Evolutionary conservation across 129 eudicot genomes (phyloP).

Genomic region (Silybum marianum): DNA sequence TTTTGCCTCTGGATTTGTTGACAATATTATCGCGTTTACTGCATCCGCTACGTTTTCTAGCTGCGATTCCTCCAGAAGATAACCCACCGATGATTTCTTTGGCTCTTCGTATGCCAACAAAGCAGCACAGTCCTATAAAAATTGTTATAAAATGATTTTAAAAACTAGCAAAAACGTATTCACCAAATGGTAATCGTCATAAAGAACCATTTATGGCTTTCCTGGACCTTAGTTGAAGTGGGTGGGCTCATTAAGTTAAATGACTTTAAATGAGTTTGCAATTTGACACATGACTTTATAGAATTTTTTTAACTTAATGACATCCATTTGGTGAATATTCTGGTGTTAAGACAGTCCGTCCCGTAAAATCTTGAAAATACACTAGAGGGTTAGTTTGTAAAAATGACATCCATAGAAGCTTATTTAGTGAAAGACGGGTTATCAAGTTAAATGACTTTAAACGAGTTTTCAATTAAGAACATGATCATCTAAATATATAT

Average conservation of each 20-base stretch:
- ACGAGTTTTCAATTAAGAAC: no score
- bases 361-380: not conserved
- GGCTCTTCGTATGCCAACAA: constrained; percentile 83
- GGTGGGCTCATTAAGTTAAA: no score
- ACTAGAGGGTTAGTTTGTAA: not conserved
- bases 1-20: constrained; percentile 60
- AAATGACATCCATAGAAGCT: not conserved
- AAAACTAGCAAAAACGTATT: not conserved
- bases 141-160: not conserved
- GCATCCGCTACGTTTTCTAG: constrained; percentile 92
- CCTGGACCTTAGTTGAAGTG: no score
- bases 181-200: not conserved
- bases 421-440: not conserved
- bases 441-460: no score
- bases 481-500: no score
- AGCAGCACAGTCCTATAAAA: constrained; percentile 73
- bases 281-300: no score
- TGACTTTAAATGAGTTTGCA: no score
- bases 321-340: no score
- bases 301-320: no score
- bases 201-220: not conserved
- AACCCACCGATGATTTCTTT: constrained; percentile 66
- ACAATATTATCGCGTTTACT: constrained; percentile 66
- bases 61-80: constrained; percentile 71
- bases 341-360: no score